A percentile compares a stretch with the other conserved stretches of the same genome.
These are phyloP conservation scores for Glycine soja DNA, from an alignment of 306 rosid species.

Conservation along the genomic window DNA sequence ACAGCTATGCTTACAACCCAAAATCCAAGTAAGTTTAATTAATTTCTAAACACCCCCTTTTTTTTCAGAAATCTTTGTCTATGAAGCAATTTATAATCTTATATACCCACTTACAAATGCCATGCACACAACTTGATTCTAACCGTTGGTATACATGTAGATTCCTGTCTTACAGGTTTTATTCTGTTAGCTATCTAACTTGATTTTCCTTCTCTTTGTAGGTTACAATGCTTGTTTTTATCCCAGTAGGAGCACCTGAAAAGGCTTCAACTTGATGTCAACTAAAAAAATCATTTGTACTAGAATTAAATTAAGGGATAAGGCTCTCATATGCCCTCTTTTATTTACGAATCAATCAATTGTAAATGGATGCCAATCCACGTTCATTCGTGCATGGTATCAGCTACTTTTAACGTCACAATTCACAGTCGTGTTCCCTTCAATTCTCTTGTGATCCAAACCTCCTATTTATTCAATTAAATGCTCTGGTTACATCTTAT, in stretches of 20 bases:
- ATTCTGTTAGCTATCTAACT: neutral
- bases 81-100: neutral
- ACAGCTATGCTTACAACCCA: conserved; percentile 67
- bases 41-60: neutral
- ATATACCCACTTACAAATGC: neutral
- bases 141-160: too few relatives aligned
- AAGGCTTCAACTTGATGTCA: conserved; percentile 6
- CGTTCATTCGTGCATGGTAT: conserved; percentile 6
- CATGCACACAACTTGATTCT: too few relatives aligned
- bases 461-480: conserved; percentile 7
- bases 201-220: conserved; percentile 31
- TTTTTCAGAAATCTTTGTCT: neutral
- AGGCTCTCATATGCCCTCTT: neutral
- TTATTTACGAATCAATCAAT: neutral
- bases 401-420: neutral
- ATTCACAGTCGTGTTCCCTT: too few relatives aligned
- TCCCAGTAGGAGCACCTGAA: conserved; percentile 57
- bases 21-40: conserved; percentile 80
- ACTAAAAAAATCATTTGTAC: neutral
- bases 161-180: too few relatives aligned
- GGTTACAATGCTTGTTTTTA: conserved; percentile 78
- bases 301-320: conserved; percentile 32
- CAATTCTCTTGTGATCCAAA: neutral
- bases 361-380: conserved; percentile 15
- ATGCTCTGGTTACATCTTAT: neutral